These are phyloP conservation scores for Balamuthia mandrillaris DNA, from an alignment of 208 protist species.

Conservation along the genomic window DNA sequence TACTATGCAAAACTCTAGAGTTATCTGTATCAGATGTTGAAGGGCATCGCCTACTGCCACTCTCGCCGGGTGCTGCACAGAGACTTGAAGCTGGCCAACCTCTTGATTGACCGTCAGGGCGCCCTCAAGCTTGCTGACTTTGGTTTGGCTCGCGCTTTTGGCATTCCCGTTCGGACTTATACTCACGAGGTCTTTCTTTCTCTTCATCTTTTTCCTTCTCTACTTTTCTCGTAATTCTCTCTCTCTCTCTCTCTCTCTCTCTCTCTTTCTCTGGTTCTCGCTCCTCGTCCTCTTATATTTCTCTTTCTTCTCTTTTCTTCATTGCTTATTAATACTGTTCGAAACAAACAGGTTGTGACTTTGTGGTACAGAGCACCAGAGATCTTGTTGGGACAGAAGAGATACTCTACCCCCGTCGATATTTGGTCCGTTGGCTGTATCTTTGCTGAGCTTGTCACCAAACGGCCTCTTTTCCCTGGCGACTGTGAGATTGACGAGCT, in stretches of 20 bases:
- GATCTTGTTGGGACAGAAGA: slow-evolving; percentile 94
- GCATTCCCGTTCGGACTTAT: slow-evolving; percentile 96
- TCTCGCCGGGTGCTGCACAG: slow-evolving; percentile 79
- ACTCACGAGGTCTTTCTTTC: slow-evolving; percentile 92
- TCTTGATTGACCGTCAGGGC: slow-evolving; percentile 77
- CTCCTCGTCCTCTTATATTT: too few relatives aligned
- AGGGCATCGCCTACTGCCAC: slow-evolving; percentile 83
- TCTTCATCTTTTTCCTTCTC: too few relatives aligned
- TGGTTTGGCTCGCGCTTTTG: slow-evolving; percentile 92
- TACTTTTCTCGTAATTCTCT: too few relatives aligned
- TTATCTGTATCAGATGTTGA: slow-evolving; percentile 79
- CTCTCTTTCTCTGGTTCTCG: too few relatives aligned
- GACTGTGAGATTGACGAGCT: slow-evolving; percentile 91
- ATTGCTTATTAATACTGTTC: too few relatives aligned
- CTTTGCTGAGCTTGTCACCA: slow-evolving; percentile 93
- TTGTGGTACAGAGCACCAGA: slow-evolving; percentile 99
- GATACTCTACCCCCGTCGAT: slow-evolving; percentile 98
- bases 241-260: too few relatives aligned
- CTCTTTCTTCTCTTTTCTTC: too few relatives aligned
- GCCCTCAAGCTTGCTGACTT: slow-evolving; percentile 89
- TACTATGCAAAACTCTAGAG: slow-evolving; percentile 35
- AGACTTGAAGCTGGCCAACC: slow-evolving; percentile 86
- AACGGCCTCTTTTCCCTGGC: slow-evolving; percentile 93
- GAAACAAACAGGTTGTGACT: slow-evolving; percentile 91
- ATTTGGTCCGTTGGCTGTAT: slow-evolving; percentile 99